phyloP scores from a whole-genome alignment of 2,329 filamentous ascomycete species.

The Sclerotinia glacialis region DNA sequence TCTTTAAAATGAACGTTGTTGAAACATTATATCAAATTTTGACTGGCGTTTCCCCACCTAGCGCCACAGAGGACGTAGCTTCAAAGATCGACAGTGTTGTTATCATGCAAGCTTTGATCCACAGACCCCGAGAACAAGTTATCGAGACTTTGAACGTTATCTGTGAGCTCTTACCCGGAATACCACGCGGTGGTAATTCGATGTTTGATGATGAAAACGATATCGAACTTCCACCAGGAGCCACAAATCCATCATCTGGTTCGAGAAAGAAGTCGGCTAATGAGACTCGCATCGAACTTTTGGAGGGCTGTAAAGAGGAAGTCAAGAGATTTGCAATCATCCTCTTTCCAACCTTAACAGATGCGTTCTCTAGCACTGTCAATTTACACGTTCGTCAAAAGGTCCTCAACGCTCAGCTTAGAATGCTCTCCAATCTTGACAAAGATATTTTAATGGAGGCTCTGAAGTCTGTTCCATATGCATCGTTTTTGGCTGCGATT shows the following conservation, averaged over 20 bases:
- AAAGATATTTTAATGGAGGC: constrained; percentile 80
- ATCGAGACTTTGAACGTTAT: constrained; percentile 97
- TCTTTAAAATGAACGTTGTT: constrained; percentile 95
- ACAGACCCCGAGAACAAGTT: constrained; percentile 91
- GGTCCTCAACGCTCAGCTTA: constrained; percentile 90
- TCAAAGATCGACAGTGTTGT: constrained; percentile 93
- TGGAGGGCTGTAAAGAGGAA: constrained; percentile 80
- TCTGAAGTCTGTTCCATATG: constrained; percentile 83
- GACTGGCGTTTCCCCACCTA: constrained; percentile 89
- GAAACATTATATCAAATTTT: constrained; percentile 97
- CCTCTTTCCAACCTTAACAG: constrained; percentile 88
- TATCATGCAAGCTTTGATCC: constrained; percentile 97
- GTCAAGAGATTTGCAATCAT: constrained; percentile 91
- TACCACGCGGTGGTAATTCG: constrained; percentile 56
- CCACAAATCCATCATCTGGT: constrained; percentile 45
- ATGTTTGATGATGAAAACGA: constrained; percentile 48
- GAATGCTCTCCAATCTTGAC: constrained; percentile 97
- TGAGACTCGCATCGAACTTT: constrained; percentile 76
- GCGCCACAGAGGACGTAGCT: constrained; percentile 70
- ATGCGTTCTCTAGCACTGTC: constrained; percentile 96
- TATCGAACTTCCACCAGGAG: constrained; percentile 41
- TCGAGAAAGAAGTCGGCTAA: constrained; percentile 58
- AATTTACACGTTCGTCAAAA: constrained; percentile 93
- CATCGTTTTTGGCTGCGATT: constrained; percentile 92
- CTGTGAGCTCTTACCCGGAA: constrained; percentile 82